These are phyloP conservation scores for Prunus campanulata DNA, from an alignment of 306 rosid species.

Conservation along the genomic window DNA sequence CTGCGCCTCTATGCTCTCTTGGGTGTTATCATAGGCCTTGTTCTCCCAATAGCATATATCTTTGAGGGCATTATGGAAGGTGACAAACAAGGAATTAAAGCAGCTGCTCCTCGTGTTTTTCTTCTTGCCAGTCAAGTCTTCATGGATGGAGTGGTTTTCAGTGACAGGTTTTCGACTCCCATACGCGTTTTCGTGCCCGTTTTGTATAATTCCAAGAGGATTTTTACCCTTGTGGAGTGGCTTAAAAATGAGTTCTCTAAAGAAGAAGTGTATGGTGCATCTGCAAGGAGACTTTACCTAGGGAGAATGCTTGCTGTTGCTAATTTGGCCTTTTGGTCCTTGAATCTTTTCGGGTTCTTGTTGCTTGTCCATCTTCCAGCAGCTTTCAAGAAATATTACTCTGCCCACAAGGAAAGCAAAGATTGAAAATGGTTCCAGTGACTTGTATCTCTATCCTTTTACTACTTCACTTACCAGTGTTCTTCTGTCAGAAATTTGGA, in stretches of 20 bases:
- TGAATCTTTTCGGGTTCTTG: conserved; percentile 75
- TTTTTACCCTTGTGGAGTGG: conserved; percentile 69
- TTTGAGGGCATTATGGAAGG: conserved; percentile 60
- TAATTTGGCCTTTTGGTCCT: conserved; percentile 81
- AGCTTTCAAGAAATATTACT: conserved; percentile 64
- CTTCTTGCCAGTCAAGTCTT: conserved; percentile 74
- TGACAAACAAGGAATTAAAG: conserved; percentile 70
- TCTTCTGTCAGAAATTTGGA: background rate
- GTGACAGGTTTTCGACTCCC: conserved; percentile 54
- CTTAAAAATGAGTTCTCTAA: conserved; percentile 60
- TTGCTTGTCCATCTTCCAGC: conserved; percentile 80
- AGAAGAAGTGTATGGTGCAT: conserved; percentile 36
- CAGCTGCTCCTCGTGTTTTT: conserved; percentile 77
- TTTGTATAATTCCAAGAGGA: conserved; percentile 62
- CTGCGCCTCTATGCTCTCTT: conserved; percentile 39
- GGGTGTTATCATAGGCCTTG: conserved; percentile 60
- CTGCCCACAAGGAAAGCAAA: background rate
- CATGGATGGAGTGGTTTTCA: conserved; percentile 72
- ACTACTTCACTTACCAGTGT: too few relatives aligned
- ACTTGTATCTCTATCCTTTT: too few relatives aligned
- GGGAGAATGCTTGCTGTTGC: conserved; percentile 75
- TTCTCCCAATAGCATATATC: conserved; percentile 63
- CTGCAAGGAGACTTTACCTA: conserved; percentile 35
- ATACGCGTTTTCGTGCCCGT: conserved; percentile 75
- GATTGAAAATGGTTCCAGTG: background rate